Percentiles rank a stretch among this genome's conserved stretches.
These are phyloP conservation scores for Hypomontagnella monticulosa DNA, from an alignment of 495 filamentous ascomycete genomes.

Conservation along the genomic window DNA sequence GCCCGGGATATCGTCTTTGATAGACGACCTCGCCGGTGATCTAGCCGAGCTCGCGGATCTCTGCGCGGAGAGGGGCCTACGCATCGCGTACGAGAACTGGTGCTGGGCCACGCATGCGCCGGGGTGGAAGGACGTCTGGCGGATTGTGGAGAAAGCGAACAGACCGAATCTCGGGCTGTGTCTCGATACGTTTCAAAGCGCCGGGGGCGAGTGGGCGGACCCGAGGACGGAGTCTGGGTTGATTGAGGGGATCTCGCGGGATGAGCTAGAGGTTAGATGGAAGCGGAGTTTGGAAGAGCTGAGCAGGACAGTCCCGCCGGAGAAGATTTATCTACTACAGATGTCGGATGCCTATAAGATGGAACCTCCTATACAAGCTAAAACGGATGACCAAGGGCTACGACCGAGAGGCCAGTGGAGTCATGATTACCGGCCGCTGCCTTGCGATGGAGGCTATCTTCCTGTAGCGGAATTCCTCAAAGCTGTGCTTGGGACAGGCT, in stretches of 20 bases:
- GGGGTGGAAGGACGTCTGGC: constrained; percentile 73
- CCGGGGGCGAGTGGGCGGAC: constrained; percentile 79
- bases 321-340: constrained; percentile 81
- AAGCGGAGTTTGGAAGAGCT: constrained; percentile 64
- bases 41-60: constrained; percentile 71
- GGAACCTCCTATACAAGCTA: constrained; percentile 58
- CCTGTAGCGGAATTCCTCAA: constrained; percentile 71
- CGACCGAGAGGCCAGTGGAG: constrained; percentile 75
- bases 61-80: constrained; percentile 63
- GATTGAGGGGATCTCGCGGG: constrained; percentile 52
- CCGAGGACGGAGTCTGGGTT: constrained; percentile 72
- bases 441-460: constrained; percentile 77
- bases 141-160: constrained; percentile 69
- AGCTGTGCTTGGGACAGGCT: constrained; percentile 76
- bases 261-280: constrained; percentile 61
- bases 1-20: constrained; percentile 59
- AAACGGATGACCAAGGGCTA: constrained; percentile 55
- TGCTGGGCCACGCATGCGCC: constrained; percentile 81
- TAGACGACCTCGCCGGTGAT: constrained; percentile 65
- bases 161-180: constrained; percentile 77
- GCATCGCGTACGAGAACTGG: constrained; percentile 85
- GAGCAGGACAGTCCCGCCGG: constrained; percentile 63
- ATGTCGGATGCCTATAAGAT: constrained; percentile 81
- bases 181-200: constrained; percentile 85
- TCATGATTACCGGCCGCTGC: constrained; percentile 73